phyloP scores from a whole-genome alignment of 208 protist species.

The Acanthamoeba triangularis region DNA sequence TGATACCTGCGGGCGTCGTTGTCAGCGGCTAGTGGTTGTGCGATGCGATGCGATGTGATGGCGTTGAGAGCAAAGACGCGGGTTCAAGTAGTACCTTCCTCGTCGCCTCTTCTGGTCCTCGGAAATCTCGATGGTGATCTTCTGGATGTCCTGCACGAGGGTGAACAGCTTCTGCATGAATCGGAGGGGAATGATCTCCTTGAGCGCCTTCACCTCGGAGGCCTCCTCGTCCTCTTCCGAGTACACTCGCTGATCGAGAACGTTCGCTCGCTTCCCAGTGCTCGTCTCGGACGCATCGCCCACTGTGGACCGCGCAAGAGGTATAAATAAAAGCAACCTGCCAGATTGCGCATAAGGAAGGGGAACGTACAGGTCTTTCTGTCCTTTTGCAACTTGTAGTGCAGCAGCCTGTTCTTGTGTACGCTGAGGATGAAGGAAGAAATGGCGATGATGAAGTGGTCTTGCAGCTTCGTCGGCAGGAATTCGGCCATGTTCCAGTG shows the following conservation, averaged over 20 bases:
- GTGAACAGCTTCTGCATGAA: constrained; percentile 77
- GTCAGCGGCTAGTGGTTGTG: background rate
- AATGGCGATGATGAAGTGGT: constrained; percentile 72
- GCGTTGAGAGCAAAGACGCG: background rate
- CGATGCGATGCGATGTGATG: no score
- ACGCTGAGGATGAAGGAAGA: constrained; percentile 33
- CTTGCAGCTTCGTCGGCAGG: constrained; percentile 58
- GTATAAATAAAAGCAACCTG: background rate
- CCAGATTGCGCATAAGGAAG: background rate
- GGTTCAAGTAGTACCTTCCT: background rate
- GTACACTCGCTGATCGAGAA: constrained; percentile 68
- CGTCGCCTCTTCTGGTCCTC: constrained; percentile 53
- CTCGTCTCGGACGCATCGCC: background rate
- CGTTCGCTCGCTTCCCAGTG: constrained; percentile 28
- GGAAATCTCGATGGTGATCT: constrained; percentile 49
- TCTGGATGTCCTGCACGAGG: constrained; percentile 65
- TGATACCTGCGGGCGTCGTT: background rate
- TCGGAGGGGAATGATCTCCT: constrained; percentile 33
- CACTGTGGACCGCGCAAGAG: background rate
- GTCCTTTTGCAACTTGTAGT: constrained; percentile 53
- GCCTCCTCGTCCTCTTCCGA: constrained; percentile 59
- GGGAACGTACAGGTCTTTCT: constrained; percentile 37
- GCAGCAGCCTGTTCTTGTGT: constrained; percentile 26
- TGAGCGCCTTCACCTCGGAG: constrained; percentile 17
- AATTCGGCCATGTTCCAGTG: constrained; percentile 76